Base-by-base conservation (phyloP, 768 basidiomycete species). In the Suillus occidentalis region DNA sequence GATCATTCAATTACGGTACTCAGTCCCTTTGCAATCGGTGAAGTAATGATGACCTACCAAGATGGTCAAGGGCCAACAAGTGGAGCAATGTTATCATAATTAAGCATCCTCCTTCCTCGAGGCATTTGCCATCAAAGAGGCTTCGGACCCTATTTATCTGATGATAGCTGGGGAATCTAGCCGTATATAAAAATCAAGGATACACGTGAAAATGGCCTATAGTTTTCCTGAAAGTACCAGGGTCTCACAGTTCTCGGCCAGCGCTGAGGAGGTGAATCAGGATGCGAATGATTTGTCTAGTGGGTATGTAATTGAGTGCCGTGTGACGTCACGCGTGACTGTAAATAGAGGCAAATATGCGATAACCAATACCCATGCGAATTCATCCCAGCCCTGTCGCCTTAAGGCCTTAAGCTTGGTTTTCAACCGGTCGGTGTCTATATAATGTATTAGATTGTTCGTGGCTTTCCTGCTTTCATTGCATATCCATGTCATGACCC, bases 251-350 rank as follows among this genome's bases (percentile, higher is more conserved):
- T 50, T 25, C 25, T 8, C 25, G 16, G 14, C 25, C 7, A 34
- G 16, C 6, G 14, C 22, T 28, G n/a, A 53, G 18, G 50, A 53
- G 31, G 50, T 28, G 50, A 49, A 49, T 25, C n/a, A 49, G 22
- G 47, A 49, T 49, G 6, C 14, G 8, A 52, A 28, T 52, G 16
- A 14, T 52, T 16, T 52, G 50, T 0, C n/a, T 4, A 3, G 37
- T 52, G 34, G 34, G 55, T 62, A 63, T 60, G 39, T 45, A 50
- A 63, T 67, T 39, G 13, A 28, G 28, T 25, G 45, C 52, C 40
- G 61, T 50, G 64, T 76, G 73, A 76, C 71, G 68, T 74, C 74
- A 76, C 31, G 36, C 45, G 58, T 28, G 10, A 34, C 20, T 12
- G 36, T 61, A 74, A 73, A 67, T 40, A 67, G 20, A 60, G 14